A percentile compares a stretch with the other conserved stretches of the same genome.
These are phyloP conservation scores for Lasiodiplodia sp. DNA, from an alignment of 2,329 filamentous ascomycete genomes.

Conservation along the genomic window DNA sequence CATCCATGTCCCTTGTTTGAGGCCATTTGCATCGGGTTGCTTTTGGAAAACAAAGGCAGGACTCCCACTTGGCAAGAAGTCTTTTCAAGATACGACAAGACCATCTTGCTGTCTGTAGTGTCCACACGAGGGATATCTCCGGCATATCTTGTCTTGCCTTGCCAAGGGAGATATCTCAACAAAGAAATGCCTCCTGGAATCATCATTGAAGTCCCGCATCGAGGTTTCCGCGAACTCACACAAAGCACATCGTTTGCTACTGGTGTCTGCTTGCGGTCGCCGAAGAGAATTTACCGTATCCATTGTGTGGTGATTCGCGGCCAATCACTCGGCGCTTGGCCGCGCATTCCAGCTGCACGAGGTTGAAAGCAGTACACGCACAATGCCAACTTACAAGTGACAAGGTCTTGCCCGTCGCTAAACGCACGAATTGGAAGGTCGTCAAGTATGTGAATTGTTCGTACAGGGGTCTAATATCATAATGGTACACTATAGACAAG, in stretches of 20 bases:
- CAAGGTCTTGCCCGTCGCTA: too few relatives aligned
- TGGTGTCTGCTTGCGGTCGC: constrained; percentile 1
- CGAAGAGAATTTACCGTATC: not conserved
- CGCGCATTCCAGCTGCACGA: constrained; percentile 4
- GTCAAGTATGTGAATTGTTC: constrained; percentile 2
- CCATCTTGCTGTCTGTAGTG: too few relatives aligned
- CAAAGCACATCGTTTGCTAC: not conserved
- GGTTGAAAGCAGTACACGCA: not conserved
- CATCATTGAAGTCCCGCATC: constrained; percentile 8
- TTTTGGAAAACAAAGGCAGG: constrained; percentile 6
- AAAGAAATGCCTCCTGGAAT: not conserved
- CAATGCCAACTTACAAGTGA: not conserved
- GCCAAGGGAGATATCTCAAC: not conserved
- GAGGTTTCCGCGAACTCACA: not conserved
- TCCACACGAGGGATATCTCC: too few relatives aligned
- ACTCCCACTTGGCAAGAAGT: too few relatives aligned
- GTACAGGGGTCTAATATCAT: constrained; percentile 21
- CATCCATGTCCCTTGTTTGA: not conserved
- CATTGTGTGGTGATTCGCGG: not conserved
- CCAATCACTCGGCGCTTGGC: constrained; percentile 6
- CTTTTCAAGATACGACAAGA: too few relatives aligned
- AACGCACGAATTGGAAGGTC: not conserved
- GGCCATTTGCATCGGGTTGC: not conserved
- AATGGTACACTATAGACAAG: constrained; percentile 14
- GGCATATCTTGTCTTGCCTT: too few relatives aligned